Evolutionary conservation across 2,329 filamentous ascomycete species (phyloP).

Genomic region (Xylaria hypoxylon): DNA sequence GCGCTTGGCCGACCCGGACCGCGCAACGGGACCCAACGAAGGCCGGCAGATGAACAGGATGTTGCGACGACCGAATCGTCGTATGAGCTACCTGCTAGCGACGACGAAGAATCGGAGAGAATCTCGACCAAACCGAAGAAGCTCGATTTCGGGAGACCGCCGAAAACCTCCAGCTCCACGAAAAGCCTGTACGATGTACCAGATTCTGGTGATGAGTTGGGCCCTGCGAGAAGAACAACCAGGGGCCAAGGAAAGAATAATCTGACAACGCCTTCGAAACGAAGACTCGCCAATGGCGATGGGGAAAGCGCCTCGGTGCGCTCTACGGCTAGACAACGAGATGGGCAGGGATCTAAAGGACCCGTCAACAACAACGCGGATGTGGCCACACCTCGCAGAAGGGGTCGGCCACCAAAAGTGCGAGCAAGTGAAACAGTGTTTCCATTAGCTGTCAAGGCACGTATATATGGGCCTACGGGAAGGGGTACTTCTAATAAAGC

Average conservation of each 20-base stretch:
- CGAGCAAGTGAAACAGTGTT: slow-evolving; percentile 3
- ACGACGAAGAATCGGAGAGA: slow-evolving; percentile 34
- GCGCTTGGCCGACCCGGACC: slow-evolving; percentile 29
- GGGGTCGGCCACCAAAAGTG: slow-evolving; percentile 42
- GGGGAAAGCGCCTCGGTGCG: slow-evolving; percentile 7
- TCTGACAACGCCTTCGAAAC: slow-evolving; percentile 36
- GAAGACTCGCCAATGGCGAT: slow-evolving; percentile 22
- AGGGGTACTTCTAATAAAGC: slow-evolving; percentile 11
- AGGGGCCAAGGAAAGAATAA: slow-evolving; percentile 28
- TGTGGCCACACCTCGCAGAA: slow-evolving; percentile 37
- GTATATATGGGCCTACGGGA: slow-evolving; percentile 34
- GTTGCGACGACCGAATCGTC: slow-evolving; percentile 32
- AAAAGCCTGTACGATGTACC: slow-evolving; percentile 48
- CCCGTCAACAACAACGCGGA: background rate
- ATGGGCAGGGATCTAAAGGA: slow-evolving; percentile 18
- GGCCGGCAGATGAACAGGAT: slow-evolving; percentile 15
- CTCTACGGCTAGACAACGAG: slow-evolving; percentile 13
- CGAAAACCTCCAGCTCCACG: slow-evolving; percentile 24
- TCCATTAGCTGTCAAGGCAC: slow-evolving; percentile 32
- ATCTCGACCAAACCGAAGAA: slow-evolving; percentile 44
- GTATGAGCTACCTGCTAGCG: slow-evolving; percentile 42
- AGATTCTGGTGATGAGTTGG: slow-evolving; percentile 47
- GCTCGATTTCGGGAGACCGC: slow-evolving; percentile 38
- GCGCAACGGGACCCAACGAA: slow-evolving; percentile 26
- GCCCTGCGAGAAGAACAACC: slow-evolving; percentile 8